Evolutionary conservation across 495 filamentous ascomycete genomes (phyloP), one percentile per base, ranked within the genome.

Genomic region (Annulohypoxylon bovei): DNA sequence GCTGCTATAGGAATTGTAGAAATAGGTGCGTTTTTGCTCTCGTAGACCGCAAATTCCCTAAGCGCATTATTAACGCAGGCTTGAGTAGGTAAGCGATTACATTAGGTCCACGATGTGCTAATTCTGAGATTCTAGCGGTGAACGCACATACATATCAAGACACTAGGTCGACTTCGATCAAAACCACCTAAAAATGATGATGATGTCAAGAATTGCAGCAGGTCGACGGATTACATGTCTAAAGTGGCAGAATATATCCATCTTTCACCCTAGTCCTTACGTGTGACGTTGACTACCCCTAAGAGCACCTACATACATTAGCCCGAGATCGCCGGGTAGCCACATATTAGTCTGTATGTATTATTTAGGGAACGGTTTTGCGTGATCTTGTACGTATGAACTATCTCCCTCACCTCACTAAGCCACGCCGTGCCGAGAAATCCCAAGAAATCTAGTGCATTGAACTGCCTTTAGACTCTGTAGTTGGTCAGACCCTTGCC

Each of bases 41-140:
- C 35, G 39, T 55, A 68, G 57, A 62, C 65, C 57, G 59, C 52
- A 70, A 35, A 27, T 61, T 39, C n/a, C 47, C 6, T 11, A 11
- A 25, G 30, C 14, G 27, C 44, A 25, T 58, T 18, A 25, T 58
- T 18, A 40, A 40, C 23, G 22, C 33, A 60, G 18, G 46, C 6
- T 46, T 67, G 22, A 42, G 47, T 28, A 49, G 33, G 47, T 28
- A 49, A 56, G 46, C 20, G 55, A 20, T 18, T 50, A 12, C 23
- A 23, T 50, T 46, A 33, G 47, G 11, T 16, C 33, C 20, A 32
- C n/a, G 46, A 67, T 18, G 14, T 25, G 16, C 53, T 46, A 28
- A 39, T 39, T 53, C 37, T 40, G 18, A 25, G 67, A 40, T 67
- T 72, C 18, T 72, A 54, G 69, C 69, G 69, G 69, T 72, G 63